phyloP scores from a whole-genome alignment of 805 yeast genomes.

The Kuraishia borneana region DNA sequence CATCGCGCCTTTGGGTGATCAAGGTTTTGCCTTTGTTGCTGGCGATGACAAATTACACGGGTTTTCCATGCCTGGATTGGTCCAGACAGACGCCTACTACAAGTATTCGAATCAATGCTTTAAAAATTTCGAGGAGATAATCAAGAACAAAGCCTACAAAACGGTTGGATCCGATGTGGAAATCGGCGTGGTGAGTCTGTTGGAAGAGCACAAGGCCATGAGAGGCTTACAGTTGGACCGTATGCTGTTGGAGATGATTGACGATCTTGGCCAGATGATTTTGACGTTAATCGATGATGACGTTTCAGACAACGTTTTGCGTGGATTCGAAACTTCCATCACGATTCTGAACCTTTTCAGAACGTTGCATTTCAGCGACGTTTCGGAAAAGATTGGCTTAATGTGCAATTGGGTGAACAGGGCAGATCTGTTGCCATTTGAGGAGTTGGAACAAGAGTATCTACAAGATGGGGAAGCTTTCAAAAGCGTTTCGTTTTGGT shows the following conservation, averaged over 20 bases:
- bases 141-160: constrained; percentile 22
- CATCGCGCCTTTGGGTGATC: background rate
- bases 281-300: background rate
- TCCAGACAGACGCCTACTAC: constrained; percentile 24
- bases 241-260: too few species aligned
- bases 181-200: constrained; percentile 4
- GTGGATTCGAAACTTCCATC: constrained; percentile 17
- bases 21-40: background rate
- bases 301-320: background rate
- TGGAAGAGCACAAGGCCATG: background rate
- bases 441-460: constrained; percentile 18
- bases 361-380: constrained; percentile 35
- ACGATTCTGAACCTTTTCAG: constrained; percentile 48
- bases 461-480: constrained; percentile 18
- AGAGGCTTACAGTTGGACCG: background rate
- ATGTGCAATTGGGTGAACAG: constrained; percentile 56
- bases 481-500: constrained; percentile 49
- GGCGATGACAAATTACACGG: constrained; percentile 19
- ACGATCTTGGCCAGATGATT: background rate
- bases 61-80: constrained; percentile 12
- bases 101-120: constrained; percentile 35
- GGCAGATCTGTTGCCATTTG: constrained; percentile 57
- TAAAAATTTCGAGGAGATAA: constrained; percentile 33
- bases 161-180: background rate
- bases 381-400: constrained; percentile 28